Percentiles rank a stretch among this genome's conserved stretches.
These are phyloP conservation scores for Xerocomellus dryophilus DNA, from an alignment of 768 basidiomycete genomes.

Conservation along the genomic window DNA sequence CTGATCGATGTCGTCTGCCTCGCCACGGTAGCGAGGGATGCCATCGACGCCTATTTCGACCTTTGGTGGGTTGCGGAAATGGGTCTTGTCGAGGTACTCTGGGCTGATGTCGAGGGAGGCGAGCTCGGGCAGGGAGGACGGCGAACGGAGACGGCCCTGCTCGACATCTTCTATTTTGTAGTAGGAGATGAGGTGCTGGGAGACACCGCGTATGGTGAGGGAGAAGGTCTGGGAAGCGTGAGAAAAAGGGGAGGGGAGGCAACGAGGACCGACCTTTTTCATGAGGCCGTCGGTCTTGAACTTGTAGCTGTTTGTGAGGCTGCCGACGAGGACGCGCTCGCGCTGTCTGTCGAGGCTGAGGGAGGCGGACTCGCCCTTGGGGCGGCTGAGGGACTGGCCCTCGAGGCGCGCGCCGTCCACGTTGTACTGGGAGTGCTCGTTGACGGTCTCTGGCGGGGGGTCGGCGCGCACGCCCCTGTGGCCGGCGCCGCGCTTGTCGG, in stretches of 20 bases:
- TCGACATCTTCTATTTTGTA: constrained; percentile 91
- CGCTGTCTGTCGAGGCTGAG: too few relatives aligned
- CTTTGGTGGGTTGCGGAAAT: constrained; percentile 88
- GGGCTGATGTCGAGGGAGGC: constrained; percentile 82
- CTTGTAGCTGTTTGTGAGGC: too few relatives aligned
- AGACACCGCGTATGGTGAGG: constrained; percentile 74
- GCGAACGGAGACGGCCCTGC: constrained; percentile 80
- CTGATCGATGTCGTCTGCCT: constrained; percentile 67
- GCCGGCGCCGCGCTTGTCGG: too few relatives aligned
- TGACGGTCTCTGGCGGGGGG: too few relatives aligned
- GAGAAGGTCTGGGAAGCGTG: constrained; percentile 76
- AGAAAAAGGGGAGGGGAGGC: constrained; percentile 24
- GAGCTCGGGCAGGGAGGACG: constrained; percentile 85
- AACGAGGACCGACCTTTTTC: constrained; percentile 76
- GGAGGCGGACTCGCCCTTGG: too few relatives aligned
- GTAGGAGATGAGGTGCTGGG: constrained; percentile 93
- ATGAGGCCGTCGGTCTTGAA: constrained; percentile 92
- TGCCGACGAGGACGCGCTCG: too few relatives aligned
- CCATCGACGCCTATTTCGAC: constrained; percentile 86
- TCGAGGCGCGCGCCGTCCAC: too few relatives aligned
- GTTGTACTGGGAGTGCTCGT: too few relatives aligned
- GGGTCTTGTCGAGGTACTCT: constrained; percentile 84
- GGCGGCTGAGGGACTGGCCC: too few relatives aligned
- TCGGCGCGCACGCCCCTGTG: too few relatives aligned
- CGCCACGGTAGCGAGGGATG: constrained; percentile 74